A percentile compares a stretch with the other conserved stretches of the same genome.
phyloP scores from a whole-genome alignment of 208 protist species.

The Trypanosoma theileri region DNA sequence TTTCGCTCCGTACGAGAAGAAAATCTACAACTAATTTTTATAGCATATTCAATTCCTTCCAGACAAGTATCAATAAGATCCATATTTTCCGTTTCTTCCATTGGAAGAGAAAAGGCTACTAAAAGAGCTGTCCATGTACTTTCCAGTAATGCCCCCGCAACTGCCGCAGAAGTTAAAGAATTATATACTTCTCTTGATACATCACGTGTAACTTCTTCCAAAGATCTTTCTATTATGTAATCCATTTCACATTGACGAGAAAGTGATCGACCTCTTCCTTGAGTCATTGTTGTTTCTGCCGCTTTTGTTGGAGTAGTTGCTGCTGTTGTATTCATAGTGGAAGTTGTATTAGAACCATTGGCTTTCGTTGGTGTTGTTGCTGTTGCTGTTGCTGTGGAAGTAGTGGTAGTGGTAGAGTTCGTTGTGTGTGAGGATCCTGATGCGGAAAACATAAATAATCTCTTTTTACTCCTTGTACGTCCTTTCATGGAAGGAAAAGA shows the following conservation, averaged over 20 bases:
- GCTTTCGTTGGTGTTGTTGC: too few relatives aligned
- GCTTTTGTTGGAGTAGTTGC: too few relatives aligned
- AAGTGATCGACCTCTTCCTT: too few relatives aligned
- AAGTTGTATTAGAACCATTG: too few relatives aligned
- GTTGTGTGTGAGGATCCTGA: background rate
- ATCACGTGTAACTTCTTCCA: constrained; percentile 1
- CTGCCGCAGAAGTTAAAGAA: background rate
- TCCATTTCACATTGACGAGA: background rate
- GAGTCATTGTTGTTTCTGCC: too few relatives aligned
- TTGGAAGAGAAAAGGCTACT: constrained; percentile 44
- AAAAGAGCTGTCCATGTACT: constrained; percentile 58
- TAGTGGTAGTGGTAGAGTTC: background rate
- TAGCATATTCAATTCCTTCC: constrained; percentile 51
- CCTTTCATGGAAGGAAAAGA: background rate
- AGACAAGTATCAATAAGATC: constrained; percentile 64
- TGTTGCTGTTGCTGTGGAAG: too few relatives aligned
- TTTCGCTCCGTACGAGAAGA: constrained; percentile 51
- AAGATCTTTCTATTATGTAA: background rate
- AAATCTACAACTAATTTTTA: constrained; percentile 54
- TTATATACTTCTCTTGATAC: constrained; percentile 1
- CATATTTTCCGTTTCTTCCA: constrained; percentile 45
- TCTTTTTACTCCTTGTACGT: background rate
- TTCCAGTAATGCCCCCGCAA: constrained; percentile 64
- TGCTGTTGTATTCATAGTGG: too few relatives aligned
- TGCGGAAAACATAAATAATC: background rate